Evolutionary conservation across 108 stramenopile genomes (phyloP), one percentile per base, ranked within the genome.

Genomic region (Conticribra guillardii): DNA sequence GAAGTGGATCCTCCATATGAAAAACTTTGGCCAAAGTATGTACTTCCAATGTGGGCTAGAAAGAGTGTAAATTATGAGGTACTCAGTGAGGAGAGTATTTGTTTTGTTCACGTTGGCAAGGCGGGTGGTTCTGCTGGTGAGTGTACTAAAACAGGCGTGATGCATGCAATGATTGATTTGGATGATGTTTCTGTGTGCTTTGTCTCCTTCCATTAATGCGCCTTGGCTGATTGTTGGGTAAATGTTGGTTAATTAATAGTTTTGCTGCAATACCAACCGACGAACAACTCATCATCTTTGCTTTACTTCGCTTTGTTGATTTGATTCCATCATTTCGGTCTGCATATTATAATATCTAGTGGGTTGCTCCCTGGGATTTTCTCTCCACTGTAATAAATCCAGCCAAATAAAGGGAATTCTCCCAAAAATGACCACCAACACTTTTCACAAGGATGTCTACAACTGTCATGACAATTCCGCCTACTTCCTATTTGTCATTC

Each of bases 101-200:
- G 76, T 32, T 70, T 78, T n/a, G 69, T 64, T 26, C 76, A 77
- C 24, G 76, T 77, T 3, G 76, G 76, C 2, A 77, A 77, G 56
- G 68, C 76, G 26, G 76, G 76, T 15, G 76, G 76, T 11, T 77
- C 76, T 3, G 68, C 76, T 16, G 46, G 49, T 50, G 69, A 60
- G 60, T 60, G 8, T 0, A 55, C 16, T 15, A 24, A 28, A 26
- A 2, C 28, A 16, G 23, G 17, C 54, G 11, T 22, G 18, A 30
- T n/a, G 18, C 55, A 29, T 30, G 26, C 18, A 32, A 0, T 32
- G 2, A 15, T 0, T 0, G 21, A 1, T 15, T 28, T 15, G 15
- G 0, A 28, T 16, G 19, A 24, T 53, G 52, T n/a, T n/a, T n/a
- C n/a, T n/a, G n/a, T n/a, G n/a, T n/a, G n/a, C n/a, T n/a, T n/a